Base-by-base conservation (phyloP, 163 green algal species). In the Trebouxia gelatinosa region DNA sequence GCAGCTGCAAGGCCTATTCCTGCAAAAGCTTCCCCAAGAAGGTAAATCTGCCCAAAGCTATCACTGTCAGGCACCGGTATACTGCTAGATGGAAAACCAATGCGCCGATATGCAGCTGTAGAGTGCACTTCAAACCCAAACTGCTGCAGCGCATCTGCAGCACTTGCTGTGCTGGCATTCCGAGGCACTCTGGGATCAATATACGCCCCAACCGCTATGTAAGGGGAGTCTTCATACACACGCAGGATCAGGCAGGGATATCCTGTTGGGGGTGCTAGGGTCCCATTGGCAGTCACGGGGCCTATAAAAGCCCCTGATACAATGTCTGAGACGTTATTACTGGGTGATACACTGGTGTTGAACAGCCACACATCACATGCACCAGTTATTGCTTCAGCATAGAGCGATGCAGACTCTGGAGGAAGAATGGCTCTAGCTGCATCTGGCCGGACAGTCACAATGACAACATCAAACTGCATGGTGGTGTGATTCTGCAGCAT, bases 1-100 rank as follows among this genome's bases (percentile, higher is more conserved):
- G 61, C 61, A 46, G 11, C 5, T 32, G 17, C 57, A 66, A 66
- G 6, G n/a, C 6, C 61, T 46, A 70, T 70, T 17, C 61, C 61
- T 46, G 17, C 28, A 29, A 70, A 51, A 31, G 66, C 66, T 37
- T 75, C 37, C 13, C 66, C 61, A 34, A 75, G 35, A 21, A 75
- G 37, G 28, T 37, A 75, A 32, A 77, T 26, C 21, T 46, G 39
- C 6, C 19, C 66, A 75, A 46, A 34, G 16, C 31, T 34, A 19
- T 72, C 17, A 9, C 11, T 39, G 23, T 39, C 23, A 7, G 66
- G 66, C 26, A 11, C 9, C 13, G 6, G 21, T 28, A 37, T 11
- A 57, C 31, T 35, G 2, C 21, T 32, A 37, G 37, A 72, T 28
- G 66, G 31, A 31, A 59, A 54, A 17, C 6, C 3, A 29, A 59